Percentiles rank a stretch among this genome's conserved stretches.
phyloP scores from a whole-genome alignment of 2,329 filamentous ascomycete genomes.

The Gliomastix tumulicola region DNA sequence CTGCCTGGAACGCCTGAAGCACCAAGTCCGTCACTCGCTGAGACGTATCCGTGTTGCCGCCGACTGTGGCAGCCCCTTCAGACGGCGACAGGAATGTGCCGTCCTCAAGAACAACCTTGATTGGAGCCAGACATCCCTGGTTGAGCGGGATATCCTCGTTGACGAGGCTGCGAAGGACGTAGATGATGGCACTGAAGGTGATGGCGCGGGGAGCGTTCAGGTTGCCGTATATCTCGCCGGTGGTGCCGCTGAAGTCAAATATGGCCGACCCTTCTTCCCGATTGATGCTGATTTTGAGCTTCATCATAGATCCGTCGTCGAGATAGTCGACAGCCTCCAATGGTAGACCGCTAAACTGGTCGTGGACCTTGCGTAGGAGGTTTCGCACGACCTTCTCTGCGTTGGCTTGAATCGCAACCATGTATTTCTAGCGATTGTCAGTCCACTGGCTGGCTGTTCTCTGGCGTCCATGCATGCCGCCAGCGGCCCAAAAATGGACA shows the following conservation, averaged over 20 bases:
- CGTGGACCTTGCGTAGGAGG: slow-evolving; percentile 63
- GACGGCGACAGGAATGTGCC: slow-evolving; percentile 23
- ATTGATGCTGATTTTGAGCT: slow-evolving; percentile 67
- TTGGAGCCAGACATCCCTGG: slow-evolving; percentile 26
- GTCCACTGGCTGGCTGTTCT: too few relatives aligned
- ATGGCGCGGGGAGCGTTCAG: slow-evolving; percentile 28
- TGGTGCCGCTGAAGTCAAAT: slow-evolving; percentile 28
- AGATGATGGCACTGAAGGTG: slow-evolving; percentile 28
- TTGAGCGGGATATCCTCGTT: slow-evolving; percentile 27
- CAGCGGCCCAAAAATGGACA: too few relatives aligned
- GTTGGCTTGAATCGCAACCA: slow-evolving; percentile 75
- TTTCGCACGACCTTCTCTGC: slow-evolving; percentile 69
- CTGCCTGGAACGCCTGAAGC: slow-evolving; percentile 16
- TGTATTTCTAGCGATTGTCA: too few relatives aligned
- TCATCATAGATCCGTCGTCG: slow-evolving; percentile 79
- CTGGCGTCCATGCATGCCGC: too few relatives aligned
- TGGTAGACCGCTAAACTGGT: slow-evolving; percentile 8
- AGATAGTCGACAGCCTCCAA: slow-evolving; percentile 50
- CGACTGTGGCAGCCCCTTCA: slow-evolving; percentile 20
- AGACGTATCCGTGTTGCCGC: slow-evolving; percentile 51
- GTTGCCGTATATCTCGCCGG: slow-evolving; percentile 23
- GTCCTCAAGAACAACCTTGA: slow-evolving; percentile 20
- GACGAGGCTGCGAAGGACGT: slow-evolving; percentile 24
- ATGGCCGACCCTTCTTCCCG: slow-evolving; percentile 41
- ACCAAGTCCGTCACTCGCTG: slow-evolving; percentile 24